phyloP scores from a whole-genome alignment of 305 asterid species.

The Fraxinus baroniana region DNA sequence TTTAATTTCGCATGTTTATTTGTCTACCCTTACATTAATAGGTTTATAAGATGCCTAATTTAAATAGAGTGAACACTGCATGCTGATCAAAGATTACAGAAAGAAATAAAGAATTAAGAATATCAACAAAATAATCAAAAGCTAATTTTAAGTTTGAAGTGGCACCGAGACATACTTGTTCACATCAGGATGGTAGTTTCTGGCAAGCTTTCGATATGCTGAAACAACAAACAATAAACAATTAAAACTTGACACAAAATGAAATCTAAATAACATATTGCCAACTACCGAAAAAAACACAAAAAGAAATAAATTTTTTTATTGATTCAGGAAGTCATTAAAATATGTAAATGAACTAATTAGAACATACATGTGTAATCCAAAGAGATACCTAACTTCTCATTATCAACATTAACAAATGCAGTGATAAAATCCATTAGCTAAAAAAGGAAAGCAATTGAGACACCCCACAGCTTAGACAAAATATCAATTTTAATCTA shows the following conservation, averaged over 20 bases:
- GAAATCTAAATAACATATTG: not conserved
- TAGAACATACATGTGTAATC: not conserved
- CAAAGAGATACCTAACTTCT: slow-evolving; percentile 3
- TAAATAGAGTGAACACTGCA: not conserved
- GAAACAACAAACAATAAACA: slow-evolving; percentile 32
- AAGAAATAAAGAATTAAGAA: not conserved
- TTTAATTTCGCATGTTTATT: not conserved
- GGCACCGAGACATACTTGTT: slow-evolving; percentile 64
- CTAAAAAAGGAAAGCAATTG: not conserved
- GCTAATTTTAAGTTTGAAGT: slow-evolving; percentile 2
- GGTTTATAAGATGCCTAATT: not conserved
- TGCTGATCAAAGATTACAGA: not conserved
- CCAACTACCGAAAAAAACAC: not conserved
- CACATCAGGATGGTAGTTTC: slow-evolving; percentile 96
- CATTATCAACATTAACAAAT: not conserved
- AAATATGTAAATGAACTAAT: slow-evolving; percentile 9
- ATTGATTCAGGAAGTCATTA: slow-evolving; percentile 7
- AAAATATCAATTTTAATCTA: not conserved
- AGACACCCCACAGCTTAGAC: not conserved
- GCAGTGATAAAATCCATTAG: not conserved
- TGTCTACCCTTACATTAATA: not conserved
- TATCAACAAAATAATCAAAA: slow-evolving; percentile 6
- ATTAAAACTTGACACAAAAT: slow-evolving; percentile 6
- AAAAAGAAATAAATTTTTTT: not conserved
- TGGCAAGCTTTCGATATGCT: slow-evolving; percentile 96